Base-by-base conservation (phyloP, 768 basidiomycete genomes). In the Lentinula aciculospora region DNA sequence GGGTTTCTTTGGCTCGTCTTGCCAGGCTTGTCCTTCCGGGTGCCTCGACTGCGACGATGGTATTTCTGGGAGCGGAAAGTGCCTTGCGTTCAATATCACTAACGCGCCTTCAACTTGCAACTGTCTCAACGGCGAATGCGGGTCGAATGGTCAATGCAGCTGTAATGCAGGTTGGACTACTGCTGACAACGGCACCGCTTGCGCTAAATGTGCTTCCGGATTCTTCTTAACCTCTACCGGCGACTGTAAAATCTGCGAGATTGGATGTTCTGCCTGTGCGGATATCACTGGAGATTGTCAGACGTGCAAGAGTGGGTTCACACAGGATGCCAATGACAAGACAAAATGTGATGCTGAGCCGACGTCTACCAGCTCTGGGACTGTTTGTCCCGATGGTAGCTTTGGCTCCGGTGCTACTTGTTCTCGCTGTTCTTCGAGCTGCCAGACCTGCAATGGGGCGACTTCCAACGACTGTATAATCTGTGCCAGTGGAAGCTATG, bases 101-200 rank as follows among this genome's bases (percentile, higher is more conserved):
- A 82, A 85, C 62, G 72, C 77, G 2, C 81, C 88, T 2, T 78
- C 81, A 34, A 79, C 78, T 1, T 96, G 93, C 71, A 88, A 92
- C 65, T 96, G 93, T 65, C 61, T 86, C 50, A 94, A 94, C 64
- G 93, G 93, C 2, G 69, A 82, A 45, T 96, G 93, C 69, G 79
- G 79, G 1, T 62, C 79, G 0, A 79, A 81, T 57, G 85, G 88
- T 0, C 81, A 86, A 60, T 94, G 93, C 65, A 69, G 79, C 3
- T 95, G 93, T 67, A 85, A 86, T 62, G 67, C 83, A 0, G 93
- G 93, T 0, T 95, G 88, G 87, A 82, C 81, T 1, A 80, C 81
- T 0, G 84, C 78, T 1, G 72, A 73, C 47, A 86, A 90, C 63
- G 89, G 91, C 6, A 92, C 88, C 0, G 80, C 83, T 12, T 95